Conservation (phyloP, 179 eudicot species). For the Corrigiola litoralis region DNA sequence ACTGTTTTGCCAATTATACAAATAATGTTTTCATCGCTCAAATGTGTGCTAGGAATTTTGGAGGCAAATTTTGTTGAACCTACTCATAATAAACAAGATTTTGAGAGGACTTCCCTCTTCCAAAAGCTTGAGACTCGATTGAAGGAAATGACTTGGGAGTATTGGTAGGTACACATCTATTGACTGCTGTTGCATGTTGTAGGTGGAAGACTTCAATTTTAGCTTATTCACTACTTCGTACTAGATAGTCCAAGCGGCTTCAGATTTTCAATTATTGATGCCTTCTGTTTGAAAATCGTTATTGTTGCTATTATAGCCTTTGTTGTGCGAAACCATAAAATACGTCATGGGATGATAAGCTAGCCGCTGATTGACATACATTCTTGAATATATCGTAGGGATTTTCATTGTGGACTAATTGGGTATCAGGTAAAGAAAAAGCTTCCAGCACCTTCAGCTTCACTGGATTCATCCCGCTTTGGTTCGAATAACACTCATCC, state of each 20-base stretch:
- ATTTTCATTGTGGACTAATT: conserved; percentile 78
- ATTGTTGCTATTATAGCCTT: conserved; percentile 22
- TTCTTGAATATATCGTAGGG: conserved; percentile 52
- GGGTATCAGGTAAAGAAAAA: conserved; percentile 67
- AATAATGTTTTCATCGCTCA: background rate
- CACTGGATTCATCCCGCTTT: conserved; percentile 23
- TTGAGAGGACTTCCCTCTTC: conserved; percentile 87
- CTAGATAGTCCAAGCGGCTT: background rate
- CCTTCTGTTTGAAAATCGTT: background rate
- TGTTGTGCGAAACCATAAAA: conserved; percentile 19
- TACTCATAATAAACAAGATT: conserved; percentile 94
- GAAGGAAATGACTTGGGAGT: conserved; percentile 90
- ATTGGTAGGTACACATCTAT: conserved; percentile 55
- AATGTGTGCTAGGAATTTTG: conserved; percentile 51
- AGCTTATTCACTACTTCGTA: background rate
- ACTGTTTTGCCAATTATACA: background rate
- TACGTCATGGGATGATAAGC: background rate
- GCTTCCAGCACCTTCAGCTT: conserved; percentile 30
- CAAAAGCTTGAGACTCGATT: conserved; percentile 85
- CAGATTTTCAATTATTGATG: background rate
- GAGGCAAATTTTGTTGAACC: conserved; percentile 94
- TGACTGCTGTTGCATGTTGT: conserved; percentile 2
- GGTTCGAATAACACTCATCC: conserved; percentile 25
- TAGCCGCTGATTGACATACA: conserved; percentile 14
- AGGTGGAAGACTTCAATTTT: background rate